Base-by-base conservation (phyloP, 768 basidiomycete species). In the Naganishia antarctica region DNA sequence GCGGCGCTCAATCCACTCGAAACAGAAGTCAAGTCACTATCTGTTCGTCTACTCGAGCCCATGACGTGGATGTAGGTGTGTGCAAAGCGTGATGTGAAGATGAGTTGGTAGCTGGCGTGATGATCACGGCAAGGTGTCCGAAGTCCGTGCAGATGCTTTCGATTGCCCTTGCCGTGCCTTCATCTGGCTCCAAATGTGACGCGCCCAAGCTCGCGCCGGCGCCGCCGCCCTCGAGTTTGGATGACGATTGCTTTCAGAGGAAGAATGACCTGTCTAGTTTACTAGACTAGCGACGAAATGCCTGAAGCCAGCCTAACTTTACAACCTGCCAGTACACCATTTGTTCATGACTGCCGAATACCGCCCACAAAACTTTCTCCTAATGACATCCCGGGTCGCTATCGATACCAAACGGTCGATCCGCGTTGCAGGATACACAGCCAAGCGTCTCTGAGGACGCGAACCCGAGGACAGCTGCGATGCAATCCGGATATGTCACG, bases 241-340 rank as follows among this genome's bases (percentile, higher is more conserved):
- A 15, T 34, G 53, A 57, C 37, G 53, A 40, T 25, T 11, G 28
- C 28, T 49, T 46, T 46, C 45, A 13, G 7, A 26, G 18, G n/a
- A n/a, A 37, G 32, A 40, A 57, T 57, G 53, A 57, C 53, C 34
- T 57, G 53, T 37, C 23, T 57, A n/a, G n/a, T n/a, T n/a, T n/a
- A n/a, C n/a, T n/a, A n/a, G n/a, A n/a, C n/a, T n/a, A n/a, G n/a
- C n/a, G n/a, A n/a, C n/a, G n/a, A n/a, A n/a, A n/a, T n/a, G n/a
- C n/a, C n/a, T n/a, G n/a, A n/a, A n/a, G n/a, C n/a, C n/a, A n/a
- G n/a, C n/a, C n/a, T n/a, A n/a, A n/a, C n/a, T n/a, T n/a, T n/a
- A n/a, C n/a, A n/a, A n/a, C n/a, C n/a, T n/a, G n/a, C n/a, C n/a
- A n/a, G n/a, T n/a, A n/a, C n/a, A n/a, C n/a, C n/a, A n/a, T n/a